Evolutionary conservation across 345 rosid species (phyloP).

Genomic region (Populus euphratica): DNA sequence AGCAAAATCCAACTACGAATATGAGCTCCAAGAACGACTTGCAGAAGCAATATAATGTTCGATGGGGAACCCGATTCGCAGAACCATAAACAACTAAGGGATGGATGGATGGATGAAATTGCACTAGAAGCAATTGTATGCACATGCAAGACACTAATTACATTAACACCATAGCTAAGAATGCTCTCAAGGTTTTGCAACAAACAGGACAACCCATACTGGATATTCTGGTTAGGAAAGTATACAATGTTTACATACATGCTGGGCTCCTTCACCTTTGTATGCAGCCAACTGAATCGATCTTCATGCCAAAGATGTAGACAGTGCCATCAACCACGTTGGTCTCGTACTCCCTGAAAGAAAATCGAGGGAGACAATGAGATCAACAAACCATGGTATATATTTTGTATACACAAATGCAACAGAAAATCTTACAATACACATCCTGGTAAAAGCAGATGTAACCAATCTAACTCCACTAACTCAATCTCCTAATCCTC

Average conservation of each 20-base stretch:
- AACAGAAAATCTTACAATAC: not conserved
- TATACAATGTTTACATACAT: slow-evolving; percentile 12
- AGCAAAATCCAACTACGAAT: too few species aligned
- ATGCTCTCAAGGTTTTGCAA: slow-evolving; percentile 5
- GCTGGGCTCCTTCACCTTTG: slow-evolving; percentile 3
- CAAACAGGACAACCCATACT: not conserved
- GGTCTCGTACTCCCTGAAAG: slow-evolving; percentile 31
- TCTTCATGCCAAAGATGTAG: slow-evolving; percentile 6
- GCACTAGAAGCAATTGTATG: not conserved
- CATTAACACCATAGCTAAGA: slow-evolving; percentile 13
- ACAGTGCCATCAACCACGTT: not conserved
- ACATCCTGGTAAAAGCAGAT: not conserved
- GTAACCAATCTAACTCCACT: not conserved
- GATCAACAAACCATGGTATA: not conserved
- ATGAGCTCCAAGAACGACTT: too few species aligned
- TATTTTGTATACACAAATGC: not conserved
- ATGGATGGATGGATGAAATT: slow-evolving; percentile 1
- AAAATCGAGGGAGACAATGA: not conserved
- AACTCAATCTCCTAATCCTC: not conserved
- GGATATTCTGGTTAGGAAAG: not conserved
- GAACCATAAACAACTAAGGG: too few species aligned
- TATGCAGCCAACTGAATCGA: slow-evolving; percentile 1
- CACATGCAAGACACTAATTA: slow-evolving; percentile 14
- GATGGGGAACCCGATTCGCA: too few species aligned
- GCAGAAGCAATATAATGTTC: too few species aligned